These are phyloP conservation scores for Pueraria montana DNA, from an alignment of 306 rosid genomes.

Conservation along the genomic window DNA sequence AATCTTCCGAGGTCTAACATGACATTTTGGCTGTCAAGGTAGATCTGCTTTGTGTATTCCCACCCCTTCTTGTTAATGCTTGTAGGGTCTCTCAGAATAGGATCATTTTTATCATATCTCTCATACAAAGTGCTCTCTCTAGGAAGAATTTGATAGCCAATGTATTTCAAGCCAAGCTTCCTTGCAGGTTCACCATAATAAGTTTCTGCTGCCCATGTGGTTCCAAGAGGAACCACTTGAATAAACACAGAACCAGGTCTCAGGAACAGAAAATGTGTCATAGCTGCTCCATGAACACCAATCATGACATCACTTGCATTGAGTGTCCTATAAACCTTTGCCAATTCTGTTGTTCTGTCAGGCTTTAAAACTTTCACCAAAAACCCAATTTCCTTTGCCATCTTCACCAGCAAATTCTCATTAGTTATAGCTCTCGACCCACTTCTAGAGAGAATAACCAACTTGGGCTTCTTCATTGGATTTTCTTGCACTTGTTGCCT, in stretches of 20 bases:
- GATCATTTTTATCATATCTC: slow-evolving; percentile 64
- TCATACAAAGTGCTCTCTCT: slow-evolving; percentile 80
- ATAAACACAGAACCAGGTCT: slow-evolving; percentile 77
- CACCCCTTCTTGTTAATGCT: slow-evolving; percentile 81
- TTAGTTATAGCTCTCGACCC: slow-evolving; percentile 83
- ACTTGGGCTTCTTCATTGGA: slow-evolving; percentile 56
- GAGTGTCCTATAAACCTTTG: slow-evolving; percentile 75
- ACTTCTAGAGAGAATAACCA: slow-evolving; percentile 75
- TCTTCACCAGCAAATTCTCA: slow-evolving; percentile 71
- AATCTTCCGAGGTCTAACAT: slow-evolving; percentile 71
- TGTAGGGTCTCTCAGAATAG: slow-evolving; percentile 70
- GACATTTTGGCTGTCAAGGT: slow-evolving; percentile 92
- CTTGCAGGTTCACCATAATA: slow-evolving; percentile 89
- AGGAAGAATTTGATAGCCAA: slow-evolving; percentile 74
- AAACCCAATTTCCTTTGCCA: slow-evolving; percentile 80
- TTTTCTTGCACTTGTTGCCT: slow-evolving; percentile 32
- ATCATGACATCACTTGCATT: slow-evolving; percentile 87
- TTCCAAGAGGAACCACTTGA: slow-evolving; percentile 91
- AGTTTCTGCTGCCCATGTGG: slow-evolving; percentile 88
- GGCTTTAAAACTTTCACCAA: slow-evolving; percentile 73
- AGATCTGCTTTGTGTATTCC: slow-evolving; percentile 89
- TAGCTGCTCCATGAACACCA: slow-evolving; percentile 98
- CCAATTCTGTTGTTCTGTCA: slow-evolving; percentile 72
- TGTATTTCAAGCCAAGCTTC: slow-evolving; percentile 86
- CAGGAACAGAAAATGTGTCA: slow-evolving; percentile 92